phyloP scores from a whole-genome alignment of 108 stramenopile genomes.

The Schizochytrium sp. region DNA sequence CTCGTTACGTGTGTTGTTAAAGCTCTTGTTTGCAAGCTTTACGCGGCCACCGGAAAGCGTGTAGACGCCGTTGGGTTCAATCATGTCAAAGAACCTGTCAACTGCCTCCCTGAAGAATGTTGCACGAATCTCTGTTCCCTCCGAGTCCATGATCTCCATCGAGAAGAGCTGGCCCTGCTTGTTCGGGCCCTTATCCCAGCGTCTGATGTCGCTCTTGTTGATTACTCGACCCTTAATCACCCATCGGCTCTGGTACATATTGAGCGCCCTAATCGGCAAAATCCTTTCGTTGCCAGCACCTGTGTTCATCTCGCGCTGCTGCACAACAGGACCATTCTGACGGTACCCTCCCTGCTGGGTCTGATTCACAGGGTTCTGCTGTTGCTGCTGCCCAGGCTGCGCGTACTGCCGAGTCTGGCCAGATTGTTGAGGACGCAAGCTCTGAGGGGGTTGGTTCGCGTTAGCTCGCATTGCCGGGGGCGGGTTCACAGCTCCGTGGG shows the following conservation, averaged over 20 bases:
- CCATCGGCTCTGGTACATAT: slow-evolving; percentile 77
- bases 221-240: slow-evolving; percentile 69
- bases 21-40: slow-evolving; percentile 68
- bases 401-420: slow-evolving; percentile 37
- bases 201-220: slow-evolving; percentile 72
- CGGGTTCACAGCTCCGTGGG: slow-evolving; percentile 1
- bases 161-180: slow-evolving; percentile 75
- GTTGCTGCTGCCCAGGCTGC: background rate
- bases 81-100: slow-evolving; percentile 56
- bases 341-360: background rate
- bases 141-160: slow-evolving; percentile 74
- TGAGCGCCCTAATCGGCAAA: slow-evolving; percentile 71
- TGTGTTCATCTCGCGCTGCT: background rate
- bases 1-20: slow-evolving; percentile 68
- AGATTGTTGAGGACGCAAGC: slow-evolving; percentile 50
- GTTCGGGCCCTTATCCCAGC: slow-evolving; percentile 66
- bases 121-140: slow-evolving; percentile 75
- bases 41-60: slow-evolving; percentile 22
- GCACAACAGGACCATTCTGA: background rate
- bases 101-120: slow-evolving; percentile 74
- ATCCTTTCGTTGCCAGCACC: background rate
- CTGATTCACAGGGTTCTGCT: background rate
- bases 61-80: slow-evolving; percentile 43
- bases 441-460: slow-evolving; percentile 4
- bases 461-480: slow-evolving; percentile 7